Conservation (phyloP, 2,329 filamentous ascomycete species). For the Neofusicoccum parvum region DNA sequence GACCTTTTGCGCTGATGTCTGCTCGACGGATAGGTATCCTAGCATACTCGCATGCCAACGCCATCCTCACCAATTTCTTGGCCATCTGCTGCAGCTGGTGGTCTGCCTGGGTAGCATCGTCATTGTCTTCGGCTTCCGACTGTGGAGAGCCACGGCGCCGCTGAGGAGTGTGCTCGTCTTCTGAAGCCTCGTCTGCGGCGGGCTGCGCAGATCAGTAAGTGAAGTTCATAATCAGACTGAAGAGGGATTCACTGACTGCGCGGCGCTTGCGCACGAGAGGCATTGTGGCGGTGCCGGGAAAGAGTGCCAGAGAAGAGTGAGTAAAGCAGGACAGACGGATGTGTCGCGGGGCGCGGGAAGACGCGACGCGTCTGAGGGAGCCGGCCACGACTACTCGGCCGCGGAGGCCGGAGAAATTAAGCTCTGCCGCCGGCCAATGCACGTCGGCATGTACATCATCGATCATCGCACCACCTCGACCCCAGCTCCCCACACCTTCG, state of each 20-base stretch:
- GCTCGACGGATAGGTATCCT: constrained; percentile 59
- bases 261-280: constrained; percentile 23
- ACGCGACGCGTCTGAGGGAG: neutral
- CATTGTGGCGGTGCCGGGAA: neutral
- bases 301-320: neutral
- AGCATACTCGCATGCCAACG: constrained; percentile 62
- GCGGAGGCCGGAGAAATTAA: neutral
- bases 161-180: neutral
- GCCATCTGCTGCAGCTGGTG: constrained; percentile 45
- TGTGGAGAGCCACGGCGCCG: constrained; percentile 17
- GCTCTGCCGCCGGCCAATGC: neutral
- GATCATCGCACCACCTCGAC: neutral
- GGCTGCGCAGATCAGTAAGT: neutral
- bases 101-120: neutral
- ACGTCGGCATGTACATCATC: constrained; percentile 3
- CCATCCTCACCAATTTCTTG: constrained; percentile 64
- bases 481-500: constrained; percentile 9
- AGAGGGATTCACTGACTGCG: constrained; percentile 14
- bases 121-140: constrained; percentile 13
- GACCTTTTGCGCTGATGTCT: constrained; percentile 59
- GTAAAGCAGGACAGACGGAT: neutral
- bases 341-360: neutral
- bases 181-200: constrained; percentile 5
- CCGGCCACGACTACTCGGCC: constrained; percentile 7
- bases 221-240: neutral